Percentiles rank a stretch among this genome's conserved stretches.
Evolutionary conservation across 2,329 filamentous ascomycete species (phyloP).

Genomic region (Dendryphion nanum): DNA sequence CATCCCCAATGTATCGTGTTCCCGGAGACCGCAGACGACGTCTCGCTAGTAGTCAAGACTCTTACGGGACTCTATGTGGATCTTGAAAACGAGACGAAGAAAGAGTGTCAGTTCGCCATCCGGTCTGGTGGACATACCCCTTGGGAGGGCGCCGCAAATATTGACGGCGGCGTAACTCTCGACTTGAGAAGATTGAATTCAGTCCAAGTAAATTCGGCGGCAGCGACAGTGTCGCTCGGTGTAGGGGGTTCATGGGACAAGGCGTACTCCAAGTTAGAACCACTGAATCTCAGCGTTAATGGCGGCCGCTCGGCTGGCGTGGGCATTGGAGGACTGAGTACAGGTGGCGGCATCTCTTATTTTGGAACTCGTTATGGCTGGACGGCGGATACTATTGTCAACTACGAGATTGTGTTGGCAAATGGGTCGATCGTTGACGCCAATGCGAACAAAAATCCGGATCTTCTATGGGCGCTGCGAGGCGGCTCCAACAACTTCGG

Average conservation of each 20-base stretch:
- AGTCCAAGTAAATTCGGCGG: constrained; percentile 3
- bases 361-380: constrained; percentile 25
- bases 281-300: constrained; percentile 1
- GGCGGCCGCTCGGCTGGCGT: constrained; percentile 10
- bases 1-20: constrained; percentile 1
- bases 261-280: constrained; percentile 7
- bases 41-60: constrained; percentile 3
- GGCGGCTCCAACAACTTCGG: constrained; percentile 29
- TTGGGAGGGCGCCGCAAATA: constrained; percentile 11
- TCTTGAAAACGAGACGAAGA: neutral
- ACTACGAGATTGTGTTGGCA: constrained; percentile 27
- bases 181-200: constrained; percentile 4
- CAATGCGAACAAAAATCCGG: constrained; percentile 23
- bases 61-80: constrained; percentile 1
- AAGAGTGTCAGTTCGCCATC: constrained; percentile 7
- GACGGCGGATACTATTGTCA: constrained; percentile 31
- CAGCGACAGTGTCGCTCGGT: constrained; percentile 4
- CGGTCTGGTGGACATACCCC: constrained; percentile 9
- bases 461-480: constrained; percentile 39
- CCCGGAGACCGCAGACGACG: constrained; percentile 2
- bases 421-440: constrained; percentile 20
- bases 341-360: constrained; percentile 37
- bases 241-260: constrained; percentile 6
- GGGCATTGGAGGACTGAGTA: constrained; percentile 33
- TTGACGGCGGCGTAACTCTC: constrained; percentile 15